These are phyloP conservation scores for Paecilomyces dactylethromorphus DNA, from an alignment of 2,329 filamentous ascomycete genomes.

Conservation along the genomic window DNA sequence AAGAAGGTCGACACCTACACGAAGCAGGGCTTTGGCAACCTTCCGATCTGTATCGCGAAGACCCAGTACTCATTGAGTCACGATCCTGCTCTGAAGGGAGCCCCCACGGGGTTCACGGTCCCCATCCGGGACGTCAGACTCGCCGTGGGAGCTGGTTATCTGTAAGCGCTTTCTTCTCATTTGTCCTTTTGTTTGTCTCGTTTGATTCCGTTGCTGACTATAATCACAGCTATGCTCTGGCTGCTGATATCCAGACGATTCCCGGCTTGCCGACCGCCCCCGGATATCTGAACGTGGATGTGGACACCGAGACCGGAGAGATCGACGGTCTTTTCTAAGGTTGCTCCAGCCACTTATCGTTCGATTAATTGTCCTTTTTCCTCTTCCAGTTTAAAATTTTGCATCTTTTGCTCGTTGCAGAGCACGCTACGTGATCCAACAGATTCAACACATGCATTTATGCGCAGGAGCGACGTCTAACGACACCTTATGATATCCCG, in stretches of 20 bases:
- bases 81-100: constrained; percentile 88
- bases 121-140: constrained; percentile 91
- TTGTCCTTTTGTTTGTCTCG: not conserved
- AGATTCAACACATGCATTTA: not conserved
- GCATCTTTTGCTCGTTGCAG: not conserved
- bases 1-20: constrained; percentile 96
- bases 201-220: constrained; percentile 28
- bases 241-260: constrained; percentile 97
- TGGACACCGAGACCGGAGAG: constrained; percentile 73
- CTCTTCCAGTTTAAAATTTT: constrained; percentile 1
- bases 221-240: constrained; percentile 67
- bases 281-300: constrained; percentile 89
- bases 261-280: constrained; percentile 91
- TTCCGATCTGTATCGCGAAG: constrained; percentile 96
- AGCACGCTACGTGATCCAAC: not conserved
- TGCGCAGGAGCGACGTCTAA: not conserved
- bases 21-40: constrained; percentile 80
- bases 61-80: constrained; percentile 96
- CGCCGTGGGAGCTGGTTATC: constrained; percentile 87
- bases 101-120: constrained; percentile 87
- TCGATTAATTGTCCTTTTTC: constrained; percentile 43
- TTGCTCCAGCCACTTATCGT: not conserved
- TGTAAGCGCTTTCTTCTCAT: constrained; percentile 53
- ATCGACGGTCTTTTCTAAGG: constrained; percentile 74
- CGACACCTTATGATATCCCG: not conserved